A percentile compares a stretch with the other conserved stretches of the same genome.
phyloP scores from a whole-genome alignment of 148 eudicot species.

The Vaccinium myrtillus region DNA sequence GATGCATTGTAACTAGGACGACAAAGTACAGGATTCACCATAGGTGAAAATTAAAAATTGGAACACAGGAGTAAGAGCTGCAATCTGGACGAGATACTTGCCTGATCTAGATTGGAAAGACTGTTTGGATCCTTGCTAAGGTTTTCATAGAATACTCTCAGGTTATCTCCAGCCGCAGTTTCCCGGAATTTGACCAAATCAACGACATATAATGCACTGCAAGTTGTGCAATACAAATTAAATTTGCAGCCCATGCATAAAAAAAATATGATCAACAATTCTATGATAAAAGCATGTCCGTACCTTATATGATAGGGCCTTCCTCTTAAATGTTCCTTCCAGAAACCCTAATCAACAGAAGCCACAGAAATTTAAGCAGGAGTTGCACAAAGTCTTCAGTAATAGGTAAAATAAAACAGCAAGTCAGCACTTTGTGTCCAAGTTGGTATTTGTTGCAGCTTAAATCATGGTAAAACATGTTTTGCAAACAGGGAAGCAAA shows the following conservation, averaged over 20 bases:
- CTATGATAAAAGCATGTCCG: slow-evolving; percentile 7
- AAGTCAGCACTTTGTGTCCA: background rate
- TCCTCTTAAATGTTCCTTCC: slow-evolving; percentile 96
- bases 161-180: slow-evolving; percentile 93
- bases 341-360: slow-evolving; percentile 67
- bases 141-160: slow-evolving; percentile 91
- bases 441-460: background rate
- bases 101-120: slow-evolving; percentile 98
- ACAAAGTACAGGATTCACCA: background rate
- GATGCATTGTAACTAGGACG: background rate
- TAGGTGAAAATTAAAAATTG: background rate
- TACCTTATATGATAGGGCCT: slow-evolving; percentile 96
- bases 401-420: background rate
- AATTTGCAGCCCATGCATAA: slow-evolving; percentile 12
- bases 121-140: slow-evolving; percentile 99
- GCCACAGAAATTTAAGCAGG: background rate
- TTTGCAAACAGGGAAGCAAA: background rate
- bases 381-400: background rate
- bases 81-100: slow-evolving; percentile 21
- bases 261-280: background rate
- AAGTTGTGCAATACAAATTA: slow-evolving; percentile 22
- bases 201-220: slow-evolving; percentile 95
- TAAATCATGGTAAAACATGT: background rate
- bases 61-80: slow-evolving; percentile 3
- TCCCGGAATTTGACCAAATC: slow-evolving; percentile 89